phyloP scores from a whole-genome alignment of 495 filamentous ascomycete species.

The Staphylotrichum longicolle region DNA sequence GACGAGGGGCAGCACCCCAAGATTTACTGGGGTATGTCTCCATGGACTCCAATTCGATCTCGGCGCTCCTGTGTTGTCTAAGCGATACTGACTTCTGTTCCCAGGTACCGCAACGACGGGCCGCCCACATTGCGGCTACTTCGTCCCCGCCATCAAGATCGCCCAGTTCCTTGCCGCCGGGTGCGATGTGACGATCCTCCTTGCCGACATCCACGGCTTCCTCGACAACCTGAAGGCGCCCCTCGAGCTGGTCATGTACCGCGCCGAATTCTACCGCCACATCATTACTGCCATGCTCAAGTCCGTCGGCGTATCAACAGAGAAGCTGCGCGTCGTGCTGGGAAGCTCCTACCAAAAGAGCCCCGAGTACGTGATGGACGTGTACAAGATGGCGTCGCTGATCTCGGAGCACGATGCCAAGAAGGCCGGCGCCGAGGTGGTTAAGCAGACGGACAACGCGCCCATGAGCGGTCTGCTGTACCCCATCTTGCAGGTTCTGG shows the following conservation, averaged over 20 bases:
- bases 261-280: constrained; percentile 69
- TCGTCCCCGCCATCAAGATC: constrained; percentile 81
- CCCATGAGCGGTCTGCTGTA: constrained; percentile 80
- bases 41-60: too few species aligned
- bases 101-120: constrained; percentile 70
- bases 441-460: constrained; percentile 80
- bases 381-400: constrained; percentile 57
- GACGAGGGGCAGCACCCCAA: constrained; percentile 66
- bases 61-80: not conserved
- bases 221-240: constrained; percentile 83
- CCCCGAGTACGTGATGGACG: constrained; percentile 69
- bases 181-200: constrained; percentile 75
- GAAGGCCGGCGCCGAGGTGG: constrained; percentile 87
- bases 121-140: constrained; percentile 59
- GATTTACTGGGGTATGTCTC: constrained; percentile 76
- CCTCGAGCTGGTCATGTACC: constrained; percentile 78
- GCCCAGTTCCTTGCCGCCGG: constrained; percentile 83
- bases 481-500: constrained; percentile 82
- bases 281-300: constrained; percentile 64
- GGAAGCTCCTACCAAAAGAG: constrained; percentile 80
- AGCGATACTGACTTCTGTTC: not conserved
- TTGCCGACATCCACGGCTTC: constrained; percentile 79
- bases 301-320: constrained; percentile 69
- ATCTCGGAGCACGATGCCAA: constrained; percentile 68
- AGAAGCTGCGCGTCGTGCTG: constrained; percentile 78